A percentile compares a stretch with the other conserved stretches of the same genome.
phyloP scores from a whole-genome alignment of 2,329 filamentous ascomycete genomes.

The Colletotrichum gigasporum region DNA sequence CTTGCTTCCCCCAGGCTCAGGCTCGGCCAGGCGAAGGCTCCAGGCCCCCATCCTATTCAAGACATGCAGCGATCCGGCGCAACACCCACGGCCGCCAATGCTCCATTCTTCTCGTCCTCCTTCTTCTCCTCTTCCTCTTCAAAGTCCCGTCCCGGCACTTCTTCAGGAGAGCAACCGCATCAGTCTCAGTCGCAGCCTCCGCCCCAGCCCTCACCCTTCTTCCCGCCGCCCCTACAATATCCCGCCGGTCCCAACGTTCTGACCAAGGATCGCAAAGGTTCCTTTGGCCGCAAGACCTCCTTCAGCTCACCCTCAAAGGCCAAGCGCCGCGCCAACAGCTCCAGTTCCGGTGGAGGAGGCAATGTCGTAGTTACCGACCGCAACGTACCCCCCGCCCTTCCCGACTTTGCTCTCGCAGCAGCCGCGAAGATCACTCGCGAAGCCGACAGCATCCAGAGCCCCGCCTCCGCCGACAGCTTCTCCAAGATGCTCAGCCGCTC shows the following conservation, averaged over 20 bases:
- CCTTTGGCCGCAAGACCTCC: slow-evolving; percentile 64
- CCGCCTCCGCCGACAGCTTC: slow-evolving; percentile 45
- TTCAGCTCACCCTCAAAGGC: slow-evolving; percentile 50
- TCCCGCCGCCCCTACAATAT: slow-evolving; percentile 31
- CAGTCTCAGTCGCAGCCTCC: slow-evolving; percentile 31
- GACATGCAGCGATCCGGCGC: slow-evolving; percentile 34
- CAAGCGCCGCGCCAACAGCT: slow-evolving; percentile 52
- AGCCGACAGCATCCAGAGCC: slow-evolving; percentile 39
- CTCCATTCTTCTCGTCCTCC: slow-evolving; percentile 48
- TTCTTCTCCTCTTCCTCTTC: slow-evolving; percentile 45
- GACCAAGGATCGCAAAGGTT: slow-evolving; percentile 60
- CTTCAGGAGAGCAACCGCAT: slow-evolving; percentile 30
- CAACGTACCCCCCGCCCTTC: slow-evolving; percentile 60
- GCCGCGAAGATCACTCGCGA: slow-evolving; percentile 53
- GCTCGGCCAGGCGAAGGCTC: neutral
- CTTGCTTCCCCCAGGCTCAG: slow-evolving; percentile 1
- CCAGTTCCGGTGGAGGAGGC: slow-evolving; percentile 51
- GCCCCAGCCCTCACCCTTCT: slow-evolving; percentile 27
- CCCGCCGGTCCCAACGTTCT: slow-evolving; percentile 41
- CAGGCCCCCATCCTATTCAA: slow-evolving; percentile 10
- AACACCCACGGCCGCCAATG: slow-evolving; percentile 34
- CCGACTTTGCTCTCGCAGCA: slow-evolving; percentile 61
- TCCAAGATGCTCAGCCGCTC: slow-evolving; percentile 56
- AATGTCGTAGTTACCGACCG: slow-evolving; percentile 55
- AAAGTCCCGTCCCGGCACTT: slow-evolving; percentile 35